These are phyloP conservation scores for Amanita jacksonii DNA, from an alignment of 768 basidiomycete genomes.

Conservation along the genomic window DNA sequence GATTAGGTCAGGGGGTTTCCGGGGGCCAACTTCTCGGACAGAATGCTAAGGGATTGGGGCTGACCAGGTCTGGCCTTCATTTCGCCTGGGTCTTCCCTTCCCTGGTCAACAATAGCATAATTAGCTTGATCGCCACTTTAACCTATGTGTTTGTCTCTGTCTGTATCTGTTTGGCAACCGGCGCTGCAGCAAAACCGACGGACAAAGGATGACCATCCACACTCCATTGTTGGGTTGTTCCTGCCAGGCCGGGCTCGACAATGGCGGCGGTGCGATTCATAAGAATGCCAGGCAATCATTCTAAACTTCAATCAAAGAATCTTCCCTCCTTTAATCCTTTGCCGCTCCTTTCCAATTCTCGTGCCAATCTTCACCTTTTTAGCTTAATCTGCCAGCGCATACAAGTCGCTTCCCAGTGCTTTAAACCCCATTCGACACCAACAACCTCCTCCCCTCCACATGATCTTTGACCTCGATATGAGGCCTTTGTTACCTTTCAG, in stretches of 20 bases:
- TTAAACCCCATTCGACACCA: not conserved
- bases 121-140: too few relatives aligned
- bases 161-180: not conserved
- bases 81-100: not conserved
- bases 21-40: too few relatives aligned
- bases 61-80: too few relatives aligned
- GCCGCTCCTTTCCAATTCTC: not conserved
- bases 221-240: too few relatives aligned
- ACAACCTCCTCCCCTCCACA: not conserved
- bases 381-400: conserved; percentile 6
- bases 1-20: too few relatives aligned
- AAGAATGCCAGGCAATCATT: not conserved
- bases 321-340: not conserved
- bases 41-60: too few relatives aligned
- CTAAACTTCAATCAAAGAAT: not conserved
- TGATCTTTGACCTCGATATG: conserved; percentile 1
- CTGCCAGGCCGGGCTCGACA: too few relatives aligned
- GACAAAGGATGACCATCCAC: too few relatives aligned
- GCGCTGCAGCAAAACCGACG: not conserved
- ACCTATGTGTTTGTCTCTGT: conserved; percentile 2
- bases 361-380: conserved; percentile 1
- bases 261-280: too few relatives aligned
- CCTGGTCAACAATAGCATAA: not conserved
- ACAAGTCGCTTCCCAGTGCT: not conserved
- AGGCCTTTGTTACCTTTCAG: conserved; percentile 30